Percentiles rank a stretch among this genome's conserved stretches.
These are phyloP conservation scores for Berkeleyomyces basicola DNA, from an alignment of 2,329 filamentous ascomycete genomes.

Conservation along the genomic window DNA sequence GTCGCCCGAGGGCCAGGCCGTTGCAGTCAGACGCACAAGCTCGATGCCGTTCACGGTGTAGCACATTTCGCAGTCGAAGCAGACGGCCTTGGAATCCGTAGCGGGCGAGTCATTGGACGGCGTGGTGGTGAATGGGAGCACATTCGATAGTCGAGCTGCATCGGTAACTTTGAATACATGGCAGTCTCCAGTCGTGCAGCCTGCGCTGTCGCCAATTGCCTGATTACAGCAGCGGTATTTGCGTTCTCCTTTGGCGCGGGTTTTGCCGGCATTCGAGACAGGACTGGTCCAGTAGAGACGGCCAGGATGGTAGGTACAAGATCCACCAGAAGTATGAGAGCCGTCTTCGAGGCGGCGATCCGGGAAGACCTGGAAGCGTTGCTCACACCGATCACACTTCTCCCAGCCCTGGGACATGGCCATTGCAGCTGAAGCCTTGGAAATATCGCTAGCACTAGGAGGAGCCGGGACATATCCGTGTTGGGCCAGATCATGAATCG, in stretches of 20 bases:
- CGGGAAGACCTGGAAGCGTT: slow-evolving; percentile 83
- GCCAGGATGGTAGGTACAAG: slow-evolving; percentile 68
- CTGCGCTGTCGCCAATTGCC: slow-evolving; percentile 50
- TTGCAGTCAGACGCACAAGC: slow-evolving; percentile 74
- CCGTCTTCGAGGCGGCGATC: slow-evolving; percentile 64
- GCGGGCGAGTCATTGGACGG: slow-evolving; percentile 41
- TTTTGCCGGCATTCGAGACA: slow-evolving; percentile 36
- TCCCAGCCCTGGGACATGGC: slow-evolving; percentile 62
- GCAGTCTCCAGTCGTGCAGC: slow-evolving; percentile 52
- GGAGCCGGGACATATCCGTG: slow-evolving; percentile 59
- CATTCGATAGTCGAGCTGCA: slow-evolving; percentile 54
- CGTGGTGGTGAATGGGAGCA: slow-evolving; percentile 68
- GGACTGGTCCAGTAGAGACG: slow-evolving; percentile 44
- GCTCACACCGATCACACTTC: slow-evolving; percentile 70
- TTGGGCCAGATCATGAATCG: slow-evolving; percentile 43
- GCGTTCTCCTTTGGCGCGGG: slow-evolving; percentile 15
- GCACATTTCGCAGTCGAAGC: slow-evolving; percentile 95
- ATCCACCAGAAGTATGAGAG: slow-evolving; percentile 57
- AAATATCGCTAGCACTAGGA: slow-evolving; percentile 50
- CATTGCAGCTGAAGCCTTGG: slow-evolving; percentile 47
- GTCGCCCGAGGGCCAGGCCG: slow-evolving; percentile 67
- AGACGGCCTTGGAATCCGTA: slow-evolving; percentile 45
- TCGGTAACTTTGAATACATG: slow-evolving; percentile 83
- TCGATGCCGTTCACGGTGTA: slow-evolving; percentile 83
- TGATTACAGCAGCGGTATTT: slow-evolving; percentile 66